Conservation (phyloP, 2,329 filamentous ascomycete species). For the Alternaria arborescens region DNA sequence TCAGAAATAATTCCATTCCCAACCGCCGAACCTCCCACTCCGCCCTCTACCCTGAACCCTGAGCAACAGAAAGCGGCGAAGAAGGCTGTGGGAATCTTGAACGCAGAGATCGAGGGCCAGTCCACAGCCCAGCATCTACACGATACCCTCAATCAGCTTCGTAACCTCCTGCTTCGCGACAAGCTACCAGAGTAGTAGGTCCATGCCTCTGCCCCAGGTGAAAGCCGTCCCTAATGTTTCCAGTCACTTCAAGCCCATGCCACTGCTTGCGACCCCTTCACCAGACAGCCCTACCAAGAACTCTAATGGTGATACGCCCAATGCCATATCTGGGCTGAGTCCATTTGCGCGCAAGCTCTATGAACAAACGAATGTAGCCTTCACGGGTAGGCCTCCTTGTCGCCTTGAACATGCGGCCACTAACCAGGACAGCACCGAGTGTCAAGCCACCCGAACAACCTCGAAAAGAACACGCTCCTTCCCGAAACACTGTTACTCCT, state of each 20-base stretch:
- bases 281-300: slow-evolving; percentile 37
- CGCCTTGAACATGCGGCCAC: neutral
- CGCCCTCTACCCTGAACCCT: slow-evolving; percentile 46
- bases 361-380: slow-evolving; percentile 51
- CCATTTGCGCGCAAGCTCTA: slow-evolving; percentile 65
- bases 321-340: slow-evolving; percentile 50
- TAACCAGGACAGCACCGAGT: slow-evolving; percentile 32
- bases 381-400: slow-evolving; percentile 37
- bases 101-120: slow-evolving; percentile 70
- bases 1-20: slow-evolving; percentile 59
- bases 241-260: slow-evolving; percentile 45
- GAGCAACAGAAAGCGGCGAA: slow-evolving; percentile 61
- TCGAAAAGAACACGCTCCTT: slow-evolving; percentile 18
- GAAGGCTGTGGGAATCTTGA: slow-evolving; percentile 70
- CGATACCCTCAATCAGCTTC: slow-evolving; percentile 76
- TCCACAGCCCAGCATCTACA: slow-evolving; percentile 72
- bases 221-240: slow-evolving; percentile 19
- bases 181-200: slow-evolving; percentile 74
- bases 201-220: slow-evolving; percentile 4
- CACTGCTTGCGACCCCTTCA: slow-evolving; percentile 43
- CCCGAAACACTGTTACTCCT: slow-evolving; percentile 18
- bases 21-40: slow-evolving; percentile 51
- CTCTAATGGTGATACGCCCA: slow-evolving; percentile 31
- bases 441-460: slow-evolving; percentile 18
- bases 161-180: slow-evolving; percentile 75